Percentiles rank a stretch among this genome's conserved stretches.
Conservation (phyloP, 1,284 basidiomycete genomes). For the Earliella scabrosa region DNA sequence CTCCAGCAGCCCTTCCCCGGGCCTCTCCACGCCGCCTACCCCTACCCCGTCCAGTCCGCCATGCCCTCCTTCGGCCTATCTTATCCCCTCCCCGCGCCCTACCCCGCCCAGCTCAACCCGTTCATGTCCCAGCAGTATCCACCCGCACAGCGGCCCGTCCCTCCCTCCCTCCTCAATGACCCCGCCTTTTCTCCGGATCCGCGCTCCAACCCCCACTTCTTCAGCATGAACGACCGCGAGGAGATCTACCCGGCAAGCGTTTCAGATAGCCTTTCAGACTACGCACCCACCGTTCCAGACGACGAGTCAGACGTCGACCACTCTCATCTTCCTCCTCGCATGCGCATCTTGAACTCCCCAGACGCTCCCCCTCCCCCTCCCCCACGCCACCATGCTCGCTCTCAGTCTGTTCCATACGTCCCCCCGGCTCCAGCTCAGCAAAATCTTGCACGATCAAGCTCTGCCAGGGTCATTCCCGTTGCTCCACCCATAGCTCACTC, state of each 20-base stretch:
- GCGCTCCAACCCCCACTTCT: conserved; percentile 37
- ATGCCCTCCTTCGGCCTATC: conserved; percentile 16
- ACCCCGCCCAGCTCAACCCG: conserved; percentile 18
- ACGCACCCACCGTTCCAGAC: conserved; percentile 18
- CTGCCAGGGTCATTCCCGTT: conserved; percentile 18
- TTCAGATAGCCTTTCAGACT: conserved; percentile 23
- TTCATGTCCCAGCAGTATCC: conserved; percentile 16
- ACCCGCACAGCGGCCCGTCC: conserved; percentile 16
- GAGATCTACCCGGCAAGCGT: conserved; percentile 30
- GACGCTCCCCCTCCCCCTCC: conserved; percentile 7
- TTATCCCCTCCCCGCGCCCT: conserved; percentile 17
- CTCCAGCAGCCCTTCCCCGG: conserved; percentile 8
- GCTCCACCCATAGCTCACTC: conserved; percentile 18
- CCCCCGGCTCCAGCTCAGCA: conserved; percentile 12
- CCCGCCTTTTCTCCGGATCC: conserved; percentile 44
- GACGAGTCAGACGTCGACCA: conserved; percentile 23
- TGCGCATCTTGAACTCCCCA: conserved; percentile 17
- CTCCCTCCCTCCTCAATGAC: conserved; percentile 31
- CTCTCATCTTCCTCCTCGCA: conserved; percentile 19
- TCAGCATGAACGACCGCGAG: conserved; percentile 33
- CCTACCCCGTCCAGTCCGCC: conserved; percentile 8
- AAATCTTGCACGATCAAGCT: conserved; percentile 14
- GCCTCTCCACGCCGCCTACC: conserved; percentile 10
- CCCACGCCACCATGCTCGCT: conserved; percentile 12
- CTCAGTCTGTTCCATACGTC: conserved; percentile 19